phyloP scores from a whole-genome alignment of 345 rosid genomes.

The Dovyalis caffra region DNA sequence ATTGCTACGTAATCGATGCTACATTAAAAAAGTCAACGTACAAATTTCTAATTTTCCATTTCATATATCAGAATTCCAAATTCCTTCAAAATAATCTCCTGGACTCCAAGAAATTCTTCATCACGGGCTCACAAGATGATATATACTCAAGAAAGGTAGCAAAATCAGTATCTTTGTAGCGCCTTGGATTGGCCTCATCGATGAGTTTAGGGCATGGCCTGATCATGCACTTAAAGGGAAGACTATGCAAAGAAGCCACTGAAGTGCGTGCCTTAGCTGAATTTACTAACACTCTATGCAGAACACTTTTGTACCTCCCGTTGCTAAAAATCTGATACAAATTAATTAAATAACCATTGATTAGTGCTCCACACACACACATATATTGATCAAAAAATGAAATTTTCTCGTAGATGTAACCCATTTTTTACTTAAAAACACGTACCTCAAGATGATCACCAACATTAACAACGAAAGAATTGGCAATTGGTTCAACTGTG shows the following conservation, averaged over 20 bases:
- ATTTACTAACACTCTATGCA: slow-evolving; percentile 75
- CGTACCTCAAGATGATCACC: slow-evolving; percentile 94
- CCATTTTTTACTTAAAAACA: not conserved
- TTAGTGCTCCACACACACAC: no score
- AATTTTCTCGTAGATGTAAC: no score
- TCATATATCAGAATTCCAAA: no score
- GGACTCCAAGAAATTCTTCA: slow-evolving; percentile 73
- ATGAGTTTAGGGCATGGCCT: slow-evolving; percentile 53
- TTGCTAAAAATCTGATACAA: slow-evolving; percentile 72
- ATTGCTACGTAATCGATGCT: not conserved
- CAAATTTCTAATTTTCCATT: no score
- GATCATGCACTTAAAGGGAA: slow-evolving; percentile 41
- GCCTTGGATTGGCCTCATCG: slow-evolving; percentile 46
- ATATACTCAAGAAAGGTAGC: slow-evolving; percentile 64
- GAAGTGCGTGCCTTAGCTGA: slow-evolving; percentile 55
- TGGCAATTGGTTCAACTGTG: slow-evolving; percentile 66
- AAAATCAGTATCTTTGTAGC: slow-evolving; percentile 64
- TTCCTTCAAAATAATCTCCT: slow-evolving; percentile 54
- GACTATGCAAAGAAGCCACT: slow-evolving; percentile 72
- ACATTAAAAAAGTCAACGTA: no score
- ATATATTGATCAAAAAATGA: no score
- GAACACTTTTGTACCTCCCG: slow-evolving; percentile 82
- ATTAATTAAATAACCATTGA: not conserved
- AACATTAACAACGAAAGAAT: slow-evolving; percentile 72
- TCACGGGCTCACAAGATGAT: slow-evolving; percentile 65